phyloP scores from a whole-genome alignment of 2,329 filamentous ascomycete genomes.

The Colletotrichum gigasporum region DNA sequence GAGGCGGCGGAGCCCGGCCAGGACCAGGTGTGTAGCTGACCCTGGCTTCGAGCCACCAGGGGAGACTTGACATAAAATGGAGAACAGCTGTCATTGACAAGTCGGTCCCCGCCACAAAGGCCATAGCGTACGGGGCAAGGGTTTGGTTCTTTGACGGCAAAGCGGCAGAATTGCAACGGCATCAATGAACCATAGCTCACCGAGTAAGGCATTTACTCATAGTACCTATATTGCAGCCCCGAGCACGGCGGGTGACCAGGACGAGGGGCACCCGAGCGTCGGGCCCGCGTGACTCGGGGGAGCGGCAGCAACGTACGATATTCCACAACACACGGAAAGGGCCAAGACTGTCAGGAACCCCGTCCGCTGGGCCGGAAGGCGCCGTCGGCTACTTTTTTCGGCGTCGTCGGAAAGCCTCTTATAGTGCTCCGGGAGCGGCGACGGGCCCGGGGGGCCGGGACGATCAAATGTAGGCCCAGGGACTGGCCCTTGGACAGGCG shows the following conservation, averaged over 20 bases:
- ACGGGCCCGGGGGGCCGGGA: conserved; percentile 20
- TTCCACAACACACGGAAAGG: neutral
- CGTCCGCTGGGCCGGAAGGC: neutral
- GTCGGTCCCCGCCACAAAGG: conserved; percentile 9
- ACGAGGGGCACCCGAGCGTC: neutral
- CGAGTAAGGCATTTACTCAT: too few relatives aligned
- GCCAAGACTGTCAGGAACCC: neutral
- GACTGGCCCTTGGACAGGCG: conserved; percentile 14
- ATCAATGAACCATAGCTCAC: neutral
- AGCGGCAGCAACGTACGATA: conserved; percentile 14
- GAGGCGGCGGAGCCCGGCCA: conserved; percentile 19
- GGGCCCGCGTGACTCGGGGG: neutral
- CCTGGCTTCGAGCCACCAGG: conserved; percentile 2
- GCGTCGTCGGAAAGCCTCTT: conserved; percentile 3
- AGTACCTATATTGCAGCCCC: neutral
- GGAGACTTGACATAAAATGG: neutral
- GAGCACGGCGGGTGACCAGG: neutral
- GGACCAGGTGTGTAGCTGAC: conserved; percentile 1
- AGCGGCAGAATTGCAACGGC: conserved; percentile 2
- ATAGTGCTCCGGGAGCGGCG: neutral
- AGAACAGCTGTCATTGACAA: conserved; percentile 7
- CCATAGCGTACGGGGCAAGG: conserved; percentile 18
- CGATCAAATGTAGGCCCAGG: conserved; percentile 22
- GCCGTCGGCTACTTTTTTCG: conserved; percentile 3
- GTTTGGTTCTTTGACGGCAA: neutral